Evolutionary conservation across 148 eudicot genomes (phyloP).

Genomic region (Fagopyrum homotropicum): DNA sequence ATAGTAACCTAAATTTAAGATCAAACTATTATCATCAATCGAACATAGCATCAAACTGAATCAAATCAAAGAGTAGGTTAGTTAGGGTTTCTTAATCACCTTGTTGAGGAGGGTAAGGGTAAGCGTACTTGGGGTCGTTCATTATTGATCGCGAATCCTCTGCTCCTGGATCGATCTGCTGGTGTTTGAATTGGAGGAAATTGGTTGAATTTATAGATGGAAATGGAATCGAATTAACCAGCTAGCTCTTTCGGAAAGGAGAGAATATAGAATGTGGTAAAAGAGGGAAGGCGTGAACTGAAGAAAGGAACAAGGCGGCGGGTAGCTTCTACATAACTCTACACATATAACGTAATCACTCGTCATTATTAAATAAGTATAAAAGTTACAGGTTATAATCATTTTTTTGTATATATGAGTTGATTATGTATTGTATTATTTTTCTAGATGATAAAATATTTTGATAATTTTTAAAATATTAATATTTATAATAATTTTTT

Average conservation of each 20-base stretch:
- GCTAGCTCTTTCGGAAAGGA: too few species aligned
- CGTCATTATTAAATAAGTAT: too few species aligned
- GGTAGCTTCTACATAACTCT: background rate
- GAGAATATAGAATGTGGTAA: too few species aligned
- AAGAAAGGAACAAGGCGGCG: background rate
- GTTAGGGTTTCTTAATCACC: background rate
- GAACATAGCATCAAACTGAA: background rate
- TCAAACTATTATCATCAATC: background rate
- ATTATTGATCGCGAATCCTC: background rate
- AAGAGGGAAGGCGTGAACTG: background rate
- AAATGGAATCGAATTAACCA: background rate
- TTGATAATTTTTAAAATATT: too few species aligned
- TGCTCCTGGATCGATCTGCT: too few species aligned
- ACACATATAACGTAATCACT: too few species aligned
- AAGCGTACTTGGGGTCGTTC: conserved; percentile 9
- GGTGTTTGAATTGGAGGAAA: background rate
- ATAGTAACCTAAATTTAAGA: conserved; percentile 24
- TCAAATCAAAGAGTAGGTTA: background rate
- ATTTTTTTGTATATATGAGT: too few species aligned
- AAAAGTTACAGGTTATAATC: too few species aligned
- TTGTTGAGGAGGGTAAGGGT: conserved; percentile 5
- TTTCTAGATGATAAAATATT: too few species aligned
- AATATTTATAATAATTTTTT: too few species aligned
- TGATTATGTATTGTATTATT: too few species aligned
- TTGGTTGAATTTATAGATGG: background rate